Conservation (phyloP, 1,139 yeast species). For the Hyphopichia buzzinii region DNA sequence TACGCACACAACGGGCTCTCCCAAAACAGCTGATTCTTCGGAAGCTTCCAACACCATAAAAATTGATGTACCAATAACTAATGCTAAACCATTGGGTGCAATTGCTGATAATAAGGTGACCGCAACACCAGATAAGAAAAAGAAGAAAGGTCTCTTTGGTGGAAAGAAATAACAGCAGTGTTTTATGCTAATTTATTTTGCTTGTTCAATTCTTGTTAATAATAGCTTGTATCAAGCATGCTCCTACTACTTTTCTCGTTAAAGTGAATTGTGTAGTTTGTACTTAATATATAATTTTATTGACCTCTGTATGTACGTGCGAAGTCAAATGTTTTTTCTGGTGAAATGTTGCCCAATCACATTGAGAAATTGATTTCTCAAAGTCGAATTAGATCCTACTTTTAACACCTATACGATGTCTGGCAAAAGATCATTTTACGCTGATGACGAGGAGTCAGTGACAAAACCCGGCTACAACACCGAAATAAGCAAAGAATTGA, state of each 20-base stretch:
- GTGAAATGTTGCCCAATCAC: no score
- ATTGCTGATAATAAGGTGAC: conserved; percentile 18
- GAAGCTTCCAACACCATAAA: conserved; percentile 10
- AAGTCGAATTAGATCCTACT: no score
- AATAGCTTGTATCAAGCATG: no score
- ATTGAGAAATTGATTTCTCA: no score
- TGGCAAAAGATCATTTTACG: conserved; percentile 43
- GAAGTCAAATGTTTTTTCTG: no score
- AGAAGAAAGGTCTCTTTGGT: conserved; percentile 38
- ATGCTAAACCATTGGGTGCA: conserved; percentile 37
- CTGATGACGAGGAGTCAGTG: conserved; percentile 46
- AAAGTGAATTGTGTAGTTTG: no score
- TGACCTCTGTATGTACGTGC: no score
- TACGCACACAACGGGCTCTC: conserved; percentile 27
- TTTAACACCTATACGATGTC: no score
- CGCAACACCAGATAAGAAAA: conserved; percentile 15
- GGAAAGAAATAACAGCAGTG: conserved; percentile 19
- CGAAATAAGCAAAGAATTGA: conserved; percentile 33
- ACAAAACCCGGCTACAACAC: conserved; percentile 49
- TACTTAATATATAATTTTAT: no score
- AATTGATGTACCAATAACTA: conserved; percentile 15
- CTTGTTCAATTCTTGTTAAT: no score
- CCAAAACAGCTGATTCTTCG: conserved; percentile 20
- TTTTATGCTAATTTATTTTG: no score
- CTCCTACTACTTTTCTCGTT: no score